Percentiles rank a stretch among this genome's conserved stretches.
Evolutionary conservation across 1,139 yeast genomes (phyloP).

Genomic region (Geotrichum cucujoidarum): DNA sequence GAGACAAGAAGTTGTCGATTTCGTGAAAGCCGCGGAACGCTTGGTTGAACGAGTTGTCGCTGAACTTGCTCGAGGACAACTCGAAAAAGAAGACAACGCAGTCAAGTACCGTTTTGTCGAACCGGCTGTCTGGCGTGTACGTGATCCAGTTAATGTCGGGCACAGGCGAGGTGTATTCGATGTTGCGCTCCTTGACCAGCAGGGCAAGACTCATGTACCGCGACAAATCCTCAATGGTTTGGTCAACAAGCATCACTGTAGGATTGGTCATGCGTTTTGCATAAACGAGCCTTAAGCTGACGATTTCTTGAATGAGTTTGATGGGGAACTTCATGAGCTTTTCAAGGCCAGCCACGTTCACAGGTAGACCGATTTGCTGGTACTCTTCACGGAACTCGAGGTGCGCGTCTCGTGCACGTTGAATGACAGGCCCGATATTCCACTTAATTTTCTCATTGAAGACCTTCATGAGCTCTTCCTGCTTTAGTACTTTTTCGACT

Average conservation of each 20-base stretch:
- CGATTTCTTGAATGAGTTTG: slow-evolving; percentile 73
- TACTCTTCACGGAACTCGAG: slow-evolving; percentile 59
- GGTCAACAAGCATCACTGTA: slow-evolving; percentile 94
- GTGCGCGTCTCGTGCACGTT: slow-evolving; percentile 71
- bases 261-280: slow-evolving; percentile 80
- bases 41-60: slow-evolving; percentile 64
- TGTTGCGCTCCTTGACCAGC: slow-evolving; percentile 64
- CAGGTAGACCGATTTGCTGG: slow-evolving; percentile 68
- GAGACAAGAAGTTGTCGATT: slow-evolving; percentile 76
- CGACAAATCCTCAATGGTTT: slow-evolving; percentile 82
- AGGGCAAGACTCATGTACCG: slow-evolving; percentile 72
- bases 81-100: slow-evolving; percentile 71
- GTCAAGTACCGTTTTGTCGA: slow-evolving; percentile 66
- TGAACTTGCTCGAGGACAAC: slow-evolving; percentile 65
- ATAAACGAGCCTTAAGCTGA: slow-evolving; percentile 66
- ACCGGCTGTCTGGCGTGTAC: slow-evolving; percentile 60
- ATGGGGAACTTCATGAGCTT: slow-evolving; percentile 73
- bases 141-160: slow-evolving; percentile 69
- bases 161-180: slow-evolving; percentile 58
- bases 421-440: slow-evolving; percentile 66
- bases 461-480: slow-evolving; percentile 66
- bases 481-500: slow-evolving; percentile 82
- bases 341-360: slow-evolving; percentile 62
- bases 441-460: slow-evolving; percentile 53
- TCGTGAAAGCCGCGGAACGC: slow-evolving; percentile 80